These are phyloP conservation scores for Lentinula edodes DNA, from an alignment of 768 basidiomycete species.

Conservation along the genomic window DNA sequence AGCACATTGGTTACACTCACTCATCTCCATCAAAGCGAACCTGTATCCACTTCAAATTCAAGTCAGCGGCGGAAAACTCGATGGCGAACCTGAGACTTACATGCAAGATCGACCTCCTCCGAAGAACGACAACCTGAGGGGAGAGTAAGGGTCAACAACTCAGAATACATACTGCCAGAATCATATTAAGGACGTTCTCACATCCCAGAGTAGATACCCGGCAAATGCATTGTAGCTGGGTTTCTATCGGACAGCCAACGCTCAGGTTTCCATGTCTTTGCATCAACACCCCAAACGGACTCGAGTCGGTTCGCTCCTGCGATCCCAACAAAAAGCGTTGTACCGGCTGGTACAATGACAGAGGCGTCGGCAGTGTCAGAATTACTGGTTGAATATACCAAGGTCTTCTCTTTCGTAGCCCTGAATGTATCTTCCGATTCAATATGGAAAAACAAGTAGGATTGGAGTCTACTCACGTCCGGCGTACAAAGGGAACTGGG, in stretches of 20 bases:
- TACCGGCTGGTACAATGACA: conserved; percentile 37
- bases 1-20: conserved; percentile 23
- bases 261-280: conserved; percentile 47
- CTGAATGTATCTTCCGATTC: conserved; percentile 16
- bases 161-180: neutral
- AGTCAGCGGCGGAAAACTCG: neutral
- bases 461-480: conserved; percentile 27
- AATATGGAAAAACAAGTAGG: no score
- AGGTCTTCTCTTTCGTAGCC: conserved; percentile 34
- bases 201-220: conserved; percentile 48
- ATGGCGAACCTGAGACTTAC: conserved; percentile 22
- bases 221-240: conserved; percentile 25
- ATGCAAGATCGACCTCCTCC: conserved; percentile 50
- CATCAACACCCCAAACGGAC: conserved; percentile 46
- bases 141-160: neutral
- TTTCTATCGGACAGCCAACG: conserved; percentile 34
- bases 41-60: conserved; percentile 35
- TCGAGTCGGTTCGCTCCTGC: conserved; percentile 41
- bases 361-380: conserved; percentile 10
- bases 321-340: conserved; percentile 44
- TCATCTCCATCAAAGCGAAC: conserved; percentile 54
- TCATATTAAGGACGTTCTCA: conserved; percentile 19
- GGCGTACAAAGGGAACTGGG: conserved; percentile 40
- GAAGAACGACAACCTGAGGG: conserved; percentile 47
- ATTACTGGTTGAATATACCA: conserved; percentile 14